These are phyloP conservation scores for Venturia nashicola DNA, from an alignment of 2,329 filamentous ascomycete genomes.

Conservation along the genomic window DNA sequence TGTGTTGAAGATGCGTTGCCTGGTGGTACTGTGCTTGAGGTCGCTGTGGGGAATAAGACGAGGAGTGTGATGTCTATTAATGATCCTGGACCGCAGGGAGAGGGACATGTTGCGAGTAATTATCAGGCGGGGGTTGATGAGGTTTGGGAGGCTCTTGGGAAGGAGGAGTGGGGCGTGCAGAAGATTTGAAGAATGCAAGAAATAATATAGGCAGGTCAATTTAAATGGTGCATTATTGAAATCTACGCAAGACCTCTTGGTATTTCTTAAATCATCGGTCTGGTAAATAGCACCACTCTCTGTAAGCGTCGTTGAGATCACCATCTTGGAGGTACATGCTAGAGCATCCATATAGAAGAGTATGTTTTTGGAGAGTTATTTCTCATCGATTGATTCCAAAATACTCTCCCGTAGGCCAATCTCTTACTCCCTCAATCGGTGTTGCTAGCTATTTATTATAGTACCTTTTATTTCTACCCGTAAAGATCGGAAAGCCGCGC, in stretches of 20 bases:
- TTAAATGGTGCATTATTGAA: background rate
- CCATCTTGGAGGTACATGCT: too few species aligned
- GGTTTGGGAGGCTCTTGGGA: slow-evolving; percentile 34
- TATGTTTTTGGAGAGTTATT: too few species aligned
- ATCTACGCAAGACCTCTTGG: background rate
- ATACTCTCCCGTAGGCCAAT: too few species aligned
- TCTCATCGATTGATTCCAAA: too few species aligned
- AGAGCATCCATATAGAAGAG: too few species aligned
- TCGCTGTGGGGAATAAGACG: background rate
- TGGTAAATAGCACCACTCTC: background rate
- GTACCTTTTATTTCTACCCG: too few species aligned
- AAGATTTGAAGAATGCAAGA: background rate
- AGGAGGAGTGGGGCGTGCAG: slow-evolving; percentile 35
- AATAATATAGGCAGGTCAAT: background rate
- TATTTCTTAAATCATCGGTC: background rate
- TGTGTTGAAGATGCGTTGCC: slow-evolving; percentile 2
- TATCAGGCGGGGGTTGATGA: slow-evolving; percentile 29
- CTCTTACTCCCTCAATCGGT: too few species aligned
- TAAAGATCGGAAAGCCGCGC: too few species aligned
- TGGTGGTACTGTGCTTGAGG: slow-evolving; percentile 10
- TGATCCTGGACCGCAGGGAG: slow-evolving; percentile 8
- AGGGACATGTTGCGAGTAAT: slow-evolving; percentile 36
- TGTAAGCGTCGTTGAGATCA: too few species aligned
- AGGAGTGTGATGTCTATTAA: slow-evolving; percentile 5
- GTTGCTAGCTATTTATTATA: too few species aligned